phyloP scores from a whole-genome alignment of 164 flowering plant species.

The Aristolochia californica region DNA sequence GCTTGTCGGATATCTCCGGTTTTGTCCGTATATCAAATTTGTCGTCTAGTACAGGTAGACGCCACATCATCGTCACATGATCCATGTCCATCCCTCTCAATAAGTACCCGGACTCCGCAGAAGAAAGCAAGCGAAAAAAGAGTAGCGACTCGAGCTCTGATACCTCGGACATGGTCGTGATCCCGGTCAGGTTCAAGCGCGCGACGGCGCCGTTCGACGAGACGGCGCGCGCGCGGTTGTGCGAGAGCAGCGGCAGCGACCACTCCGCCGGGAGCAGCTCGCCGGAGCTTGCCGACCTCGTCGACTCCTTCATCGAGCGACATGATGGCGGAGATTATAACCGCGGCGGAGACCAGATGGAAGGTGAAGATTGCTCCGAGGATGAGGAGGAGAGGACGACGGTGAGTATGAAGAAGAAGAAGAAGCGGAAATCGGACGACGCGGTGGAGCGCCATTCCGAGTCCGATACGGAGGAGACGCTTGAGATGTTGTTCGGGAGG shows the following conservation, averaged over 20 bases:
- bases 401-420: not conserved
- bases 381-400: slow-evolving; percentile 7
- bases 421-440: slow-evolving; percentile 2
- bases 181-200: slow-evolving; percentile 30
- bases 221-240: slow-evolving; percentile 3
- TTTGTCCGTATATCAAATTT: no score
- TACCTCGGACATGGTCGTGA: slow-evolving; percentile 3
- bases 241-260: slow-evolving; percentile 12
- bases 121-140: no score
- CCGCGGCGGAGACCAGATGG: not conserved
- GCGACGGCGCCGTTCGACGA: slow-evolving; percentile 6
- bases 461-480: slow-evolving; percentile 21
- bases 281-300: slow-evolving; percentile 11
- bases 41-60: no score
- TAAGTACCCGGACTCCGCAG: no score
- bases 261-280: slow-evolving; percentile 7
- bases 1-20: no score
- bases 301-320: not conserved
- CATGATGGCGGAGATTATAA: slow-evolving; percentile 1
- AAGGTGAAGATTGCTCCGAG: slow-evolving; percentile 34
- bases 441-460: slow-evolving; percentile 11
- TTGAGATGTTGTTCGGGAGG: slow-evolving; percentile 21
- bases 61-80: no score
- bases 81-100: no score
- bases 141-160: no score